Conservation (phyloP, 805 yeast genomes). For the Zygoascus tannicola region DNA sequence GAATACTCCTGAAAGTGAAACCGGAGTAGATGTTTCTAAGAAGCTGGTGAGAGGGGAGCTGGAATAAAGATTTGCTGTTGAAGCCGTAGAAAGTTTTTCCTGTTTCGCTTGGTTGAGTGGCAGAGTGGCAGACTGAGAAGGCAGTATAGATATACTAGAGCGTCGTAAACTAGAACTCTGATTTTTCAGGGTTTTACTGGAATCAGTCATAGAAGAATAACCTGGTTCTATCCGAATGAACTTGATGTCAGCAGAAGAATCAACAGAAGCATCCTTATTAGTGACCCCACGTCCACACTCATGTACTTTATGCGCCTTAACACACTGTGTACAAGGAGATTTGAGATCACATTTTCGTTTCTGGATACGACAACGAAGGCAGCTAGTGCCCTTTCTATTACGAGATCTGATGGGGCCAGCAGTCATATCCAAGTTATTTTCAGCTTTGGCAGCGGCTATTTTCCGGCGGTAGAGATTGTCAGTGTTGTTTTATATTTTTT, state of each 20-base stretch:
- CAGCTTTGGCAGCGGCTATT: too few species aligned
- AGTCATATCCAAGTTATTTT: too few species aligned
- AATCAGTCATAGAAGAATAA: background rate
- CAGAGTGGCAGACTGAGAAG: background rate
- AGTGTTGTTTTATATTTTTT: too few species aligned
- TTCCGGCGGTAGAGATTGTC: too few species aligned
- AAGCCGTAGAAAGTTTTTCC: background rate
- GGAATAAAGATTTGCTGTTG: background rate
- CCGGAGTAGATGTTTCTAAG: background rate
- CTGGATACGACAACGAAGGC: conserved; percentile 1
- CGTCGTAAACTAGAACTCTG: too few species aligned
- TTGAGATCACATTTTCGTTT: conserved; percentile 3
- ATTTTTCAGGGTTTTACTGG: background rate
- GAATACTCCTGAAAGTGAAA: too few species aligned
- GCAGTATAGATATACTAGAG: too few species aligned
- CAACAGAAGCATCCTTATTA: background rate
- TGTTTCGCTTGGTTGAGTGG: background rate
- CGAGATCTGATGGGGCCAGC: too few species aligned
- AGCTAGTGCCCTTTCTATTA: conserved; percentile 2
- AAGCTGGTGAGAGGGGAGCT: background rate
- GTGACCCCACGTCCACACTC: background rate
- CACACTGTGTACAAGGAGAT: background rate
- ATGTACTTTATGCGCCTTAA: background rate
- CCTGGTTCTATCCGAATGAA: background rate
- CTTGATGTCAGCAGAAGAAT: background rate